Base-by-base conservation (phyloP, 768 basidiomycete species). In the Scleroderma bovista region DNA sequence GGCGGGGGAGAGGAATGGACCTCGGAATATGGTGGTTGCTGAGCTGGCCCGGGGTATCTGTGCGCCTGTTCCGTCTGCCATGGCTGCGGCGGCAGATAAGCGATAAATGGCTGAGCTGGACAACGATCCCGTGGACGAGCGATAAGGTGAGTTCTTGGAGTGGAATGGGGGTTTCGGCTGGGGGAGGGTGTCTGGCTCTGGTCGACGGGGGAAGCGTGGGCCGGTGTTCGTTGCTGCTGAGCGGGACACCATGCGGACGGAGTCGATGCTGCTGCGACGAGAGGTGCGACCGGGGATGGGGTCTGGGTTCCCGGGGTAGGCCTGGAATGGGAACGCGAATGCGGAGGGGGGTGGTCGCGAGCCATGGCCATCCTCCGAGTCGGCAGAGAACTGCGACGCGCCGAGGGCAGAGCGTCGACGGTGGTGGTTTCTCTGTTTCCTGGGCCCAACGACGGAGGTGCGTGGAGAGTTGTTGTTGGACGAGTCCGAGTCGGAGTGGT, bases 1-100 rank as follows among this genome's bases (percentile, higher is more conserved):
- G 1, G 84, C 75, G 0, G 86, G 86, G 3, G 83, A 77, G 47
- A 86, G 77, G 69, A 86, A 86, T 1, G 86, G 83, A 0, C 78
- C 70, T 22, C 86, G 79, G 71, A 88, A 87, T 13, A 66, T 53
- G 6, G 73, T 75, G 34, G 74, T 75, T 1, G 72, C 66, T 19
- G 71, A 75, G 47, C 63, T 60, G 24, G 59, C 65, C 26, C 79
- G 63, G 13, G 80, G 78, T 44, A 77, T 53, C 6, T 44, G 11
- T 24, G 57, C 44, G 2, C 51, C 16, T 10, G 47, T 39, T 0
- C 10, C 20, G 8, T 64, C 63, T 2, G 57, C 7, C 1, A 63
- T 44, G 22, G 46, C 55, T 0, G 64, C 56, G 1, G 60, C 64
- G 47, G 55, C 66, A 43, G 52, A 63, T 1, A 47, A 45, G 53